Conservation (phyloP, 108 stramenopile genomes). For the Ochromonas danica region DNA sequence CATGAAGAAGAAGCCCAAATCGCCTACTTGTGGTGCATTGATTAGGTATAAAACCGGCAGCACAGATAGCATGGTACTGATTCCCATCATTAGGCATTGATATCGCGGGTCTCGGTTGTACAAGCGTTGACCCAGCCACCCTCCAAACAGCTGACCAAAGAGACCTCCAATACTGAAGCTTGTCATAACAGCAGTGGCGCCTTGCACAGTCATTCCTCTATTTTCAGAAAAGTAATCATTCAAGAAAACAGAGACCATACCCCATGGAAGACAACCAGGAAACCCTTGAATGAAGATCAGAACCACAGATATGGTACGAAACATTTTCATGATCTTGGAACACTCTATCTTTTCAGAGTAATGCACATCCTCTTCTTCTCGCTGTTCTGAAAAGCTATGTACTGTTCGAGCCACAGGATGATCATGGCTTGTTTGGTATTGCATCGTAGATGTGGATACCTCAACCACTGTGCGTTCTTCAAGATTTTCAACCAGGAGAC, state of each 20-base stretch:
- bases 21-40: slow-evolving; percentile 47
- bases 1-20: slow-evolving; percentile 37
- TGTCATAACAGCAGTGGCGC: slow-evolving; percentile 51
- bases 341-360: slow-evolving; percentile 44
- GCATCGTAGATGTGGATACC: too few species aligned
- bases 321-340: slow-evolving; percentile 38
- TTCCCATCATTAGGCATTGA: slow-evolving; percentile 37
- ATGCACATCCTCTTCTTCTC: slow-evolving; percentile 36
- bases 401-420: too few species aligned
- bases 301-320: slow-evolving; percentile 54
- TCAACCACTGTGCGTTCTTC: too few species aligned
- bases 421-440: too few species aligned
- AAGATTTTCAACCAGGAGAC: too few species aligned
- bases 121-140: slow-evolving; percentile 60
- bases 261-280: slow-evolving; percentile 79
- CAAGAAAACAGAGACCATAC: slow-evolving; percentile 73
- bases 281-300: slow-evolving; percentile 74
- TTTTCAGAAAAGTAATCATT: slow-evolving; percentile 76
- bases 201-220: slow-evolving; percentile 67
- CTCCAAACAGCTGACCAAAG: slow-evolving; percentile 70
- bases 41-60: slow-evolving; percentile 69
- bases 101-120: slow-evolving; percentile 44
- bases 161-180: slow-evolving; percentile 69
- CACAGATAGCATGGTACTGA: slow-evolving; percentile 61
- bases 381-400: too few species aligned